phyloP scores from a whole-genome alignment of 345 rosid species.

The Chamaenerion angustifolium region DNA sequence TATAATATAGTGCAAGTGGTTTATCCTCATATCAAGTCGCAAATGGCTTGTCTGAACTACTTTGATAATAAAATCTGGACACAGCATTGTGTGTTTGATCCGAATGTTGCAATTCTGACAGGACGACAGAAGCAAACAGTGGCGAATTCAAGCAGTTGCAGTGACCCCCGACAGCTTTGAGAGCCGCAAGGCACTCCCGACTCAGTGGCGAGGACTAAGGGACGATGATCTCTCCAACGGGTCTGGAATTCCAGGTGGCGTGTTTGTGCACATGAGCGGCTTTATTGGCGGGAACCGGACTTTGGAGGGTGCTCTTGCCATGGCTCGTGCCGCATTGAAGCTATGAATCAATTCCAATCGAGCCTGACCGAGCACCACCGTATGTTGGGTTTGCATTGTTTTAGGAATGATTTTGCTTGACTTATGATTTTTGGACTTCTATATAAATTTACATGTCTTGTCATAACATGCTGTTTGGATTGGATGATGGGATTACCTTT shows the following conservation, averaged over 20 bases:
- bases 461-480: too few species aligned
- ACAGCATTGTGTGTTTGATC: background rate
- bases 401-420: too few species aligned
- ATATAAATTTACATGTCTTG: too few species aligned
- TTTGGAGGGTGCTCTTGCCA: constrained; percentile 59
- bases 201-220: constrained; percentile 81
- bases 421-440: too few species aligned
- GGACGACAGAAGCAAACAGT: constrained; percentile 72
- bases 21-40: too few species aligned
- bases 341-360: too few species aligned
- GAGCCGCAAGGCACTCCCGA: constrained; percentile 78
- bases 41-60: background rate
- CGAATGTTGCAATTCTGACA: constrained; percentile 7
- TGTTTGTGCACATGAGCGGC: constrained; percentile 92
- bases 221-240: constrained; percentile 60
- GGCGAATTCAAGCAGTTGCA: constrained; percentile 86
- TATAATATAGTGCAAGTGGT: too few species aligned
- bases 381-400: too few species aligned
- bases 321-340: constrained; percentile 59
- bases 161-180: constrained; percentile 82
- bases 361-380: too few species aligned
- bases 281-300: constrained; percentile 69
- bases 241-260: constrained; percentile 61
- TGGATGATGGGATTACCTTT: too few species aligned
- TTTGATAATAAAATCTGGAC: too few species aligned